Conservation (phyloP, 1,284 basidiomycete species). For the Microbotryomycetes sp. region DNA sequence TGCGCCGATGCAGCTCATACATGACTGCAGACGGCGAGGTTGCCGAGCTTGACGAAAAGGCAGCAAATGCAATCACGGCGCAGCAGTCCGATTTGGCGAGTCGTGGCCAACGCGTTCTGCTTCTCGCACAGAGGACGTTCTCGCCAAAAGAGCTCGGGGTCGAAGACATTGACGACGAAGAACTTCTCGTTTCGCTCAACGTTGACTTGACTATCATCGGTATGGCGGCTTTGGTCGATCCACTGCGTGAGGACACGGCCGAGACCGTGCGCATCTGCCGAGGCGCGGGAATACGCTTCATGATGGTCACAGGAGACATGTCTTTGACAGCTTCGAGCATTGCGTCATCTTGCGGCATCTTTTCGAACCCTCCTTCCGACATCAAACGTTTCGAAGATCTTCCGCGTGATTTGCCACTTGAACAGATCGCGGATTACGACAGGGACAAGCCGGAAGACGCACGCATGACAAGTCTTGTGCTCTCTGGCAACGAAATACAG, state of each 20-base stretch:
- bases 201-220: slow-evolving; percentile 54
- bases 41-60: slow-evolving; percentile 40
- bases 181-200: slow-evolving; percentile 37
- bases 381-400: slow-evolving; percentile 46
- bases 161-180: slow-evolving; percentile 36
- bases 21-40: slow-evolving; percentile 41
- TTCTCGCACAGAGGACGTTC: slow-evolving; percentile 44
- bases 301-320: slow-evolving; percentile 56
- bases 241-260: slow-evolving; percentile 54
- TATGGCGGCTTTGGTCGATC: slow-evolving; percentile 58
- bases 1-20: slow-evolving; percentile 41
- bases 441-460: slow-evolving; percentile 12
- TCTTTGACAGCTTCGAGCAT: slow-evolving; percentile 53
- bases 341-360: slow-evolving; percentile 54
- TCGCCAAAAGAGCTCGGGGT: slow-evolving; percentile 18
- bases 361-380: slow-evolving; percentile 43
- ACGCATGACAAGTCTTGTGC: slow-evolving; percentile 40
- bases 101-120: slow-evolving; percentile 56
- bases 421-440: slow-evolving; percentile 31
- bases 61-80: slow-evolving; percentile 38
- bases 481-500: slow-evolving; percentile 50
- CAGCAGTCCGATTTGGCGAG: slow-evolving; percentile 52
- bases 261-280: slow-evolving; percentile 51
- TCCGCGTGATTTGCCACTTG: slow-evolving; percentile 30
- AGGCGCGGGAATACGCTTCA: slow-evolving; percentile 42